Evolutionary conservation across 352 stramenopile genomes (phyloP).

Genomic region (Peronosclerospora sorghi): DNA sequence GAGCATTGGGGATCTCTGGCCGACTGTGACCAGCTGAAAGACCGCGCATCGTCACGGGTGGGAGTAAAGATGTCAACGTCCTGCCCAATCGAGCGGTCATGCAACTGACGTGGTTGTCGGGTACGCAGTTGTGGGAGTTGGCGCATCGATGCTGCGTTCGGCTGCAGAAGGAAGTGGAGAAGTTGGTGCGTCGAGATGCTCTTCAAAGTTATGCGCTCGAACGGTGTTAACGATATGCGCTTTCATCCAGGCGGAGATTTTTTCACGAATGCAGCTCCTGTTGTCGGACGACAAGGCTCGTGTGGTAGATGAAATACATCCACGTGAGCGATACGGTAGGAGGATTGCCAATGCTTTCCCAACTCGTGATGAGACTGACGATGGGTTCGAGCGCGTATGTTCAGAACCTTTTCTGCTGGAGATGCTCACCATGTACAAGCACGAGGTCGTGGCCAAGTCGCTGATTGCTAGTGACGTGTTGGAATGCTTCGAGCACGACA

Average conservation of each 20-base stretch:
- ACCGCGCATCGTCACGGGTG: constrained; percentile 38
- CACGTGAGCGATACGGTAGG: constrained; percentile 40
- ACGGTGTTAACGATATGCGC: background rate
- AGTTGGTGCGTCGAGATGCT: constrained; percentile 22
- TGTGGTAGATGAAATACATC: constrained; percentile 19
- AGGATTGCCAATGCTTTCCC: background rate
- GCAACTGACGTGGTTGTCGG: background rate
- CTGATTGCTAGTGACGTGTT: constrained; percentile 62
- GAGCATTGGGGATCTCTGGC: constrained; percentile 53
- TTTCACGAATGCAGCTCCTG: constrained; percentile 30
- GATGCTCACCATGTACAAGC: constrained; percentile 65
- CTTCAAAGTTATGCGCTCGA: background rate
- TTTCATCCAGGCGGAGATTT: constrained; percentile 24
- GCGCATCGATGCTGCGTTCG: constrained; percentile 53
- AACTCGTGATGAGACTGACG: constrained; percentile 1
- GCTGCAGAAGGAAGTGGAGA: constrained; percentile 36
- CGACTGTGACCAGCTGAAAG: constrained; percentile 36
- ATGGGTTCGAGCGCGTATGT: constrained; percentile 1
- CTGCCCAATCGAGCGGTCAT: background rate
- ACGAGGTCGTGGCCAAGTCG: constrained; percentile 67
- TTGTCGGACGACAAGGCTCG: constrained; percentile 15
- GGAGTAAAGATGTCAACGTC: background rate
- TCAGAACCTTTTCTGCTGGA: constrained; percentile 54
- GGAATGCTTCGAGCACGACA: constrained; percentile 56
- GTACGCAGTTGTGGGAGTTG: constrained; percentile 48